phyloP scores from a whole-genome alignment of 208 protist species.

The Crithidia expoeki region DNA sequence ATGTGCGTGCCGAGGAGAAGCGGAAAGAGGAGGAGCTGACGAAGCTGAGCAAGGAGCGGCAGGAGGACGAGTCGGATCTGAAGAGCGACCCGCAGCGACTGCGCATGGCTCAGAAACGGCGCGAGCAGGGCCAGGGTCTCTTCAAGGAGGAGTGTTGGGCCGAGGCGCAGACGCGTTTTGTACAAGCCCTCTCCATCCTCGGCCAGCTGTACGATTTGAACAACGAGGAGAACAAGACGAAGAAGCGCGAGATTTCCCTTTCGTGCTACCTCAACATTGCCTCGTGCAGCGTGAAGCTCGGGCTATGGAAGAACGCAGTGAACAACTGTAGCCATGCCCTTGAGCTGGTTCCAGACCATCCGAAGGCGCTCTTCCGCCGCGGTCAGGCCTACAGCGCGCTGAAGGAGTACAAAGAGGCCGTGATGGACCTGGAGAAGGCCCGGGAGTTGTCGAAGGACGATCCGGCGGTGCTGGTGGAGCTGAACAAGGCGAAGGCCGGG shows the following conservation, averaged over 20 bases:
- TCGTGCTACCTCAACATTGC: conserved; percentile 86
- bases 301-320: conserved; percentile 60
- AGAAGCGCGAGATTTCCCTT: conserved; percentile 61
- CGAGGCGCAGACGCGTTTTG: conserved; percentile 75
- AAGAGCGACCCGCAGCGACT: conserved; percentile 85
- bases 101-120: conserved; percentile 62
- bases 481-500: conserved; percentile 34
- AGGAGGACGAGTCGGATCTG: conserved; percentile 53
- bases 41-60: conserved; percentile 49
- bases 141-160: conserved; percentile 76
- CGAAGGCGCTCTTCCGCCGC: conserved; percentile 76
- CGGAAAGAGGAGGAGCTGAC: conserved; percentile 57
- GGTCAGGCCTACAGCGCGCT: conserved; percentile 57
- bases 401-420: conserved; percentile 60
- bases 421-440: conserved; percentile 56
- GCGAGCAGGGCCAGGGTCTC: conserved; percentile 71
- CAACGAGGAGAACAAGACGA: conserved; percentile 54
- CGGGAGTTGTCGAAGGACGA: conserved; percentile 44
- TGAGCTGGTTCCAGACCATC: conserved; percentile 49
- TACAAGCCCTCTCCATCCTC: conserved; percentile 68
- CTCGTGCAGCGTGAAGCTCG: conserved; percentile 70
- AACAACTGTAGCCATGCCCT: conserved; percentile 75
- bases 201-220: conserved; percentile 71
- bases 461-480: conserved; percentile 52
- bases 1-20: conserved; percentile 33